These are phyloP conservation scores for Ascochyta koolunga DNA, from an alignment of 2,329 filamentous ascomycete species.

Conservation along the genomic window DNA sequence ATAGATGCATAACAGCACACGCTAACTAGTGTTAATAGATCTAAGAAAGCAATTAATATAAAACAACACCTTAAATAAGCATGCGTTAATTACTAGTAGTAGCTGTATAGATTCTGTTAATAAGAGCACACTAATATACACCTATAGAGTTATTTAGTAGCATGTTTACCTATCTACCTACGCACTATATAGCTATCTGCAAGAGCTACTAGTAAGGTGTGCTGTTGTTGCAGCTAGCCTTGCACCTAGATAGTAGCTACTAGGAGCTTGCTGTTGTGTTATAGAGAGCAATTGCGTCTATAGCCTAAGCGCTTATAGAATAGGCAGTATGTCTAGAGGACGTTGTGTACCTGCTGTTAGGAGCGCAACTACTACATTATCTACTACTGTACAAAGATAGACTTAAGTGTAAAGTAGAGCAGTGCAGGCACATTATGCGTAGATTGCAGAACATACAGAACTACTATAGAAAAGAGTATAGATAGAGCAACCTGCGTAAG, in stretches of 20 bases:
- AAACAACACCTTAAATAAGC: neutral
- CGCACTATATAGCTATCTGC: neutral
- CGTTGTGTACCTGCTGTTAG: neutral
- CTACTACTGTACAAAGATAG: neutral
- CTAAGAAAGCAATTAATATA: too few species aligned
- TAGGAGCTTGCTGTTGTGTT: neutral
- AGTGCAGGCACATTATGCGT: neutral
- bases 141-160: neutral
- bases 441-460: neutral
- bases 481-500: neutral
- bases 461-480: neutral
- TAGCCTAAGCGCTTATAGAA: neutral
- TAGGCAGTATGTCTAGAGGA: neutral
- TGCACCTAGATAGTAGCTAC: neutral
- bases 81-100: neutral
- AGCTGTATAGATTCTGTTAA: neutral
- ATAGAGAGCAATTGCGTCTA: neutral
- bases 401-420: constrained; percentile 1
- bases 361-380: neutral
- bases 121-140: neutral
- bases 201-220: neutral
- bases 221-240: neutral
- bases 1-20: too few species aligned
- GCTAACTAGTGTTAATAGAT: too few species aligned
- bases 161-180: neutral